Conservation (phyloP, 352 stramenopile genomes). For the Pythium vanterpoolii region DNA sequence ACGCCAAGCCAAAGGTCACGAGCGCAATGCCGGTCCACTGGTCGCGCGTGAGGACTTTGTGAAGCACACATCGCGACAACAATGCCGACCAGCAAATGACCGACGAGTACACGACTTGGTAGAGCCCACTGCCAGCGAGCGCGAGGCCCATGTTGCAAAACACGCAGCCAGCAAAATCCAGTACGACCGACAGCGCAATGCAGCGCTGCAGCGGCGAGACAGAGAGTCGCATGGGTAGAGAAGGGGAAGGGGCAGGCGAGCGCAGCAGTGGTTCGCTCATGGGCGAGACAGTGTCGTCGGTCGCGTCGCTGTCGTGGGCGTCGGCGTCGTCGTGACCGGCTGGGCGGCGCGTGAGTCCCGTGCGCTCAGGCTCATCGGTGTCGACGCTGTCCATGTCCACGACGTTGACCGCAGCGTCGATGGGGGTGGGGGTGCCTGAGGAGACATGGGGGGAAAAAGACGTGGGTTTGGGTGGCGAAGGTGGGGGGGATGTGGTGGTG, state of each 20-base stretch:
- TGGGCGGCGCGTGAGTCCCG: conserved; percentile 44
- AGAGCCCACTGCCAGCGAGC: conserved; percentile 80
- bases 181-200: conserved; percentile 60
- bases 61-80: conserved; percentile 70
- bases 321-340: conserved; percentile 4
- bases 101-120: conserved; percentile 83
- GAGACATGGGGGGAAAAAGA: background rate
- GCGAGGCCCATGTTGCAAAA: conserved; percentile 82
- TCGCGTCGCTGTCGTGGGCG: conserved; percentile 19
- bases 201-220: conserved; percentile 60
- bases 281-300: conserved; percentile 9
- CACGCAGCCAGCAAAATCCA: conserved; percentile 83
- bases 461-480: too few relatives aligned
- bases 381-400: conserved; percentile 14
- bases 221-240: conserved; percentile 32
- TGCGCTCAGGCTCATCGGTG: conserved; percentile 23
- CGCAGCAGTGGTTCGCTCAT: background rate
- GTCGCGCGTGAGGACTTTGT: conserved; percentile 63
- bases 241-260: conserved; percentile 8
- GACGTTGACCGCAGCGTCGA: background rate
- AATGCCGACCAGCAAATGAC: conserved; percentile 87
- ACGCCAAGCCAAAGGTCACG: conserved; percentile 80
- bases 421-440: background rate
- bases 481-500: too few relatives aligned
- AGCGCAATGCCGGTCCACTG: conserved; percentile 82